Evolutionary conservation across 352 stramenopile genomes (phyloP).

Genomic region (Phytophthora rubi): DNA sequence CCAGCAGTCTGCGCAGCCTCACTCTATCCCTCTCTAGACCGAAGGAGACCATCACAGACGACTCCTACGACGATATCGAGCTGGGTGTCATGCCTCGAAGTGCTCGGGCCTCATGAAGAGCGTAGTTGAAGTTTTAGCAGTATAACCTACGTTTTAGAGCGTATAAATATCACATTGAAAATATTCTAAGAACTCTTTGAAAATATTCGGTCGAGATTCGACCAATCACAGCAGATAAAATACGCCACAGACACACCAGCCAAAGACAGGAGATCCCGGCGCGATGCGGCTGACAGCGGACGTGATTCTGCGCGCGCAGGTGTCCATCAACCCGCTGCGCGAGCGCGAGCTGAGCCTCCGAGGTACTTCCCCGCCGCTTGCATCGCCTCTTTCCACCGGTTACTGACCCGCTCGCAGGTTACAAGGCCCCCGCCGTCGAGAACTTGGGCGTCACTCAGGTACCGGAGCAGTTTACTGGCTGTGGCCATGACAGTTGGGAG

Average conservation of each 20-base stretch:
- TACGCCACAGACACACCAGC: constrained; percentile 16
- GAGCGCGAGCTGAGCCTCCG: constrained; percentile 93
- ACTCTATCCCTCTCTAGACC: constrained; percentile 52
- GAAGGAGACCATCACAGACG: constrained; percentile 54
- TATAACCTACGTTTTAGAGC: constrained; percentile 31
- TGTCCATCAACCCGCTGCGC: constrained; percentile 91
- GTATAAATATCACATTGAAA: constrained; percentile 10
- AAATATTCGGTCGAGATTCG: constrained; percentile 1
- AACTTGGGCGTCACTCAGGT: constrained; percentile 93
- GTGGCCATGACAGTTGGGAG: not conserved
- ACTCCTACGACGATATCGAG: constrained; percentile 72
- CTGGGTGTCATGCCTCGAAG: constrained; percentile 62
- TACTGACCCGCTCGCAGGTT: constrained; percentile 66
- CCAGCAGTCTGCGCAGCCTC: constrained; percentile 42
- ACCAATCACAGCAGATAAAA: constrained; percentile 12
- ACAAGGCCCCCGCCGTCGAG: constrained; percentile 92
- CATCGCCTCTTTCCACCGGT: constrained; percentile 11
- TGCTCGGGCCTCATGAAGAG: constrained; percentile 31
- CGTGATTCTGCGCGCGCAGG: constrained; percentile 88
- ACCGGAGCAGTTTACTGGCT: constrained; percentile 4
- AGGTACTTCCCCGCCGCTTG: constrained; percentile 51
- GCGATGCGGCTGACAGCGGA: constrained; percentile 89
- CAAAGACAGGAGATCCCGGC: constrained; percentile 26
- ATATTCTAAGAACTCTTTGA: no score
- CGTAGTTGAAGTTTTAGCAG: constrained; percentile 4